Evolutionary conservation across 2,329 filamentous ascomycete genomes (phyloP).

Genomic region (Fusarium denticulatum): DNA sequence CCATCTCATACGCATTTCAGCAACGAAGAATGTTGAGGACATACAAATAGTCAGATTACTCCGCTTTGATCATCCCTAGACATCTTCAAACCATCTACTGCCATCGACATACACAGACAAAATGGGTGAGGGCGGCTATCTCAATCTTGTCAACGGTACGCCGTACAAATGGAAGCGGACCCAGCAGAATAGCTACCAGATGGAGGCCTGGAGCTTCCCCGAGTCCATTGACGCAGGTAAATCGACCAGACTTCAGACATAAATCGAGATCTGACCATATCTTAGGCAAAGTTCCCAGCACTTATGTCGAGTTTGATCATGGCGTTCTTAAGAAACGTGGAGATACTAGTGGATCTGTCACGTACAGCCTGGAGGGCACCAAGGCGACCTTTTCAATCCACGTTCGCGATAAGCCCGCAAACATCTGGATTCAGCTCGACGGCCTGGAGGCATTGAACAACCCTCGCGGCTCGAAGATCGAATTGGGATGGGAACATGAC

Average conservation of each 20-base stretch:
- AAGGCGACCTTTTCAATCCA: constrained; percentile 4
- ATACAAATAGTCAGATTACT: constrained; percentile 2
- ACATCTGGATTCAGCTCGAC: constrained; percentile 7
- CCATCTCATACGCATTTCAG: background rate
- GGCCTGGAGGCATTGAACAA: background rate
- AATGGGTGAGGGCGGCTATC: constrained; percentile 5
- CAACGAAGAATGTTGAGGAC: background rate
- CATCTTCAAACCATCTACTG: background rate
- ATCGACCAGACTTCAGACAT: background rate
- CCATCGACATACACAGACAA: background rate
- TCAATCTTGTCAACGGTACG: constrained; percentile 9
- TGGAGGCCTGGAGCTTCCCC: constrained; percentile 4
- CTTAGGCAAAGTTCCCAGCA: background rate
- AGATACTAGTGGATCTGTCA: constrained; percentile 5
- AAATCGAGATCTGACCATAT: background rate
- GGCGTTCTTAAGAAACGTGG: background rate
- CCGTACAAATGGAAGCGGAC: constrained; percentile 18
- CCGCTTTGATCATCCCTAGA: background rate
- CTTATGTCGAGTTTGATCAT: background rate
- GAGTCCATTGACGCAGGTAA: constrained; percentile 9
- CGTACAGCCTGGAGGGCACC: background rate
- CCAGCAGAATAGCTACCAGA: constrained; percentile 5
- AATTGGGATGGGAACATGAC: constrained; percentile 6
- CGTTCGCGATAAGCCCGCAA: constrained; percentile 5
- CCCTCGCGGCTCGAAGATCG: background rate